Conservation (phyloP, 1,139 yeast genomes). For the Pneumocystis sp. region DNA sequence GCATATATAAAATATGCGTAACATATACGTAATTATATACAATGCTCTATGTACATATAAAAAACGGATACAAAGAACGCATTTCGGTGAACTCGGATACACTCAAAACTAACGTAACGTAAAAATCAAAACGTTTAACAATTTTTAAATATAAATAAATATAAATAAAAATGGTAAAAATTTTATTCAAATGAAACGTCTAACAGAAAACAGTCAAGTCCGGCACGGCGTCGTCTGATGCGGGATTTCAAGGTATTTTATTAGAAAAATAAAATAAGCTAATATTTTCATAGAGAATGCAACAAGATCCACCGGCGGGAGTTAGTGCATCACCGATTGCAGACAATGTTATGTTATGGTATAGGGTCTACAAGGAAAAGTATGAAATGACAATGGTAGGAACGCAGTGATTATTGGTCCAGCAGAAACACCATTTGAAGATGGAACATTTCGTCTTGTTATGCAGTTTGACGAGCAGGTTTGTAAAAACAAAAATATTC, state of each 20-base stretch:
- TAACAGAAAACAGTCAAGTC: constrained; percentile 48
- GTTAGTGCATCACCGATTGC: constrained; percentile 95
- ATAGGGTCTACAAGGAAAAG: constrained; percentile 16
- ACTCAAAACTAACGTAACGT: too few relatives aligned
- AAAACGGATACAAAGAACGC: too few relatives aligned
- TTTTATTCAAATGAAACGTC: background rate
- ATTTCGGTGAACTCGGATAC: too few relatives aligned
- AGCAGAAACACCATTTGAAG: constrained; percentile 93
- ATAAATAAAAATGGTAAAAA: background rate
- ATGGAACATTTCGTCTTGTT: constrained; percentile 81
- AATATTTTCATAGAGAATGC: constrained; percentile 52
- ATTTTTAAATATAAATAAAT: too few relatives aligned
- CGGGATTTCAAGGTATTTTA: constrained; percentile 70
- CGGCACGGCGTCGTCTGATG: constrained; percentile 96
- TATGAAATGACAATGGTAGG: constrained; percentile 22
- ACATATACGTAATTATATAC: too few relatives aligned
- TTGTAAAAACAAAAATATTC: background rate
- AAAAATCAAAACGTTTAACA: too few relatives aligned
- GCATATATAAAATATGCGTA: too few relatives aligned
- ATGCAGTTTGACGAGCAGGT: constrained; percentile 75
- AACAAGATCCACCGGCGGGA: constrained; percentile 95
- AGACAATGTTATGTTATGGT: constrained; percentile 91
- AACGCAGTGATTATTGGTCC: constrained; percentile 98
- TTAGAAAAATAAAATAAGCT: background rate
- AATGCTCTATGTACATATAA: too few relatives aligned